phyloP scores from a whole-genome alignment of 2,329 filamentous ascomycete species.

The Talaromyces sp. region DNA sequence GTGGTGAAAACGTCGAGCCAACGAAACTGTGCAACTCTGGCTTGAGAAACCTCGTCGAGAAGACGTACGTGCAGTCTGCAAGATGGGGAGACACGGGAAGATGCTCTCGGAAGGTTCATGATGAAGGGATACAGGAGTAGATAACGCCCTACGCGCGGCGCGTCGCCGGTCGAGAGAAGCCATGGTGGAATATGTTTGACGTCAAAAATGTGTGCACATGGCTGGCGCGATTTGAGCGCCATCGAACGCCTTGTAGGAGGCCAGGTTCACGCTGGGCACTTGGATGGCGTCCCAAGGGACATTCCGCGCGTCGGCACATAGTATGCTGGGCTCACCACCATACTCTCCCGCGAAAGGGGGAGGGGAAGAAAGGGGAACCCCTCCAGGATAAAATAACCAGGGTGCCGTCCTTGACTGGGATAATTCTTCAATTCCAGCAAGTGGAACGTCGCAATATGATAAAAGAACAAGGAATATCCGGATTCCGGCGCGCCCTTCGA shows the following conservation, averaged over 20 bases:
- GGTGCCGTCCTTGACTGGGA: slow-evolving; percentile 13
- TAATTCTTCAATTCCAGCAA: background rate
- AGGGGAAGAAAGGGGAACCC: slow-evolving; percentile 17
- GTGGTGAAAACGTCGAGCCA: slow-evolving; percentile 3
- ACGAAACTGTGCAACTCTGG: slow-evolving; percentile 3
- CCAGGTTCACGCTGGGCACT: slow-evolving; percentile 26
- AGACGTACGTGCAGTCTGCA: slow-evolving; percentile 1
- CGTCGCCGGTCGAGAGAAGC: slow-evolving; percentile 29
- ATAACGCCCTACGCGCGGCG: slow-evolving; percentile 28
- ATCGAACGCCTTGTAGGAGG: slow-evolving; percentile 14
- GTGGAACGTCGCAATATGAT: slow-evolving; percentile 1
- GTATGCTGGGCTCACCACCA: slow-evolving; percentile 16
- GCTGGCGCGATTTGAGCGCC: slow-evolving; percentile 17
- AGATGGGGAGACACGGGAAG: background rate
- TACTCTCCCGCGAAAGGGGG: slow-evolving; percentile 6
- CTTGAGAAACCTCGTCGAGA: background rate
- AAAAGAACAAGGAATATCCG: slow-evolving; percentile 37
- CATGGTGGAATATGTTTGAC: slow-evolving; percentile 36
- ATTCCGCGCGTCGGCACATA: slow-evolving; percentile 7
- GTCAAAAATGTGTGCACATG: slow-evolving; percentile 32
- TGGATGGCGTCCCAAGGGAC: slow-evolving; percentile 31
- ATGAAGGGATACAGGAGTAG: slow-evolving; percentile 23
- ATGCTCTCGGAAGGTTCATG: slow-evolving; percentile 8
- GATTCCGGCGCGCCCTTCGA: slow-evolving; percentile 43
- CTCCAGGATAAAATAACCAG: slow-evolving; percentile 11